These are phyloP conservation scores for Allomyces javanicus DNA, from an alignment of 192 early-diverging fungal species.

Conservation along the genomic window DNA sequence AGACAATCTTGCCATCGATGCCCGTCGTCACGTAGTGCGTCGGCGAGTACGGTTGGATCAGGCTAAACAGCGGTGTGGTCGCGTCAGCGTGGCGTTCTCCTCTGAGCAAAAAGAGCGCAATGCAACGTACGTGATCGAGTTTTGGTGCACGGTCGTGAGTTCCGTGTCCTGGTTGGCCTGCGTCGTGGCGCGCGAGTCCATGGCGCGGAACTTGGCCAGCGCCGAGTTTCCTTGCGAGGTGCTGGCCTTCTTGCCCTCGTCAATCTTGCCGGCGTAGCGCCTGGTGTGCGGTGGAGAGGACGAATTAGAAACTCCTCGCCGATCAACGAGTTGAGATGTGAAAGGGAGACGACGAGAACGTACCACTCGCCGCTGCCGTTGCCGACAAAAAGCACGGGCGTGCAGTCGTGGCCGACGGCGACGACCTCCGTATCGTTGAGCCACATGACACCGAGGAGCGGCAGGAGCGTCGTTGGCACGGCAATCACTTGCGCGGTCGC, in stretches of 20 bases:
- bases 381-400: slow-evolving; percentile 54
- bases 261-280: slow-evolving; percentile 45
- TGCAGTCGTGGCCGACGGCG: slow-evolving; percentile 84
- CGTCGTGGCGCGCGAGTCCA: slow-evolving; percentile 66
- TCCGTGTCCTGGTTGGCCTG: slow-evolving; percentile 40
- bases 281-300: slow-evolving; percentile 7
- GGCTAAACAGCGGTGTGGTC: no score
- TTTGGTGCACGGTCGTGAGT: slow-evolving; percentile 75
- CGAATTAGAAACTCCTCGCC: slow-evolving; percentile 15
- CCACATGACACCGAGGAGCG: slow-evolving; percentile 61
- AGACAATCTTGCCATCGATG: slow-evolving; percentile 63
- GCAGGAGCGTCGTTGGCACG: slow-evolving; percentile 44
- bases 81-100: not conserved
- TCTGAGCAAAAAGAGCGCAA: slow-evolving; percentile 3
- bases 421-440: slow-evolving; percentile 54
- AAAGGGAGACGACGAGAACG: not conserved
- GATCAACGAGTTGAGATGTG: not conserved
- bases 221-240: slow-evolving; percentile 39
- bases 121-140: slow-evolving; percentile 65
- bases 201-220: slow-evolving; percentile 68
- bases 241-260: slow-evolving; percentile 48
- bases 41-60: slow-evolving; percentile 4
- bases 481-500: slow-evolving; percentile 33
- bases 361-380: slow-evolving; percentile 41
- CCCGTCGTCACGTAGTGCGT: slow-evolving; percentile 57